Evolutionary conservation across 148 eudicot species (phyloP).

Genomic region (Vaccinium vitisidaea): DNA sequence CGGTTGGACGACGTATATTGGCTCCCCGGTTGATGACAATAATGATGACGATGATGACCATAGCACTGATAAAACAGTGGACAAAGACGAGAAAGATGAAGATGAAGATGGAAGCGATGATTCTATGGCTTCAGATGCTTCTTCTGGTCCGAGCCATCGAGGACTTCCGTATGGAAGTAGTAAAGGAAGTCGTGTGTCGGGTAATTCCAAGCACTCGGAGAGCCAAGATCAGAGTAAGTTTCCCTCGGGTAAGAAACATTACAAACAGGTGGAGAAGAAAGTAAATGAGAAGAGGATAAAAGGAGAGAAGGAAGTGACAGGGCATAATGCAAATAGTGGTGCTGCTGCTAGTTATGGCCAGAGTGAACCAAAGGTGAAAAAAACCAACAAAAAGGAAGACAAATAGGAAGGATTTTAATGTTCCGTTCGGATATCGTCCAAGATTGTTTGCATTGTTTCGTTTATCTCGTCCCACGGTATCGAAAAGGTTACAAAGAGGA

Average conservation of each 20-base stretch:
- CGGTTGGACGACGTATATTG: conserved; percentile 86
- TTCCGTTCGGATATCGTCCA: not conserved
- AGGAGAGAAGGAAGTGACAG: conserved; percentile 29
- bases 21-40: conserved; percentile 32
- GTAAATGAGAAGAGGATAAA: conserved; percentile 14
- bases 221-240: conserved; percentile 14
- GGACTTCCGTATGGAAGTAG: not conserved
- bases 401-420: conserved; percentile 3
- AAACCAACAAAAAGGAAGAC: conserved; percentile 22
- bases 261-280: conserved; percentile 33
- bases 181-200: conserved; percentile 2
- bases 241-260: conserved; percentile 27
- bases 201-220: conserved; percentile 9
- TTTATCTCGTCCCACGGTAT: not conserved
- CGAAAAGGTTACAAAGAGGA: not conserved
- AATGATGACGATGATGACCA: conserved; percentile 20
- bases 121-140: conserved; percentile 66
- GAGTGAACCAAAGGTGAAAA: conserved; percentile 38
- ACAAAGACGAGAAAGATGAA: not conserved
- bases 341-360: conserved; percentile 18
- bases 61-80: conserved; percentile 11
- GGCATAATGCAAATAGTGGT: conserved; percentile 30
- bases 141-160: conserved; percentile 56
- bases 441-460: not conserved
- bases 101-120: conserved; percentile 41